These are phyloP conservation scores for Xylaria scruposa DNA, from an alignment of 495 filamentous ascomycete genomes.

Conservation along the genomic window DNA sequence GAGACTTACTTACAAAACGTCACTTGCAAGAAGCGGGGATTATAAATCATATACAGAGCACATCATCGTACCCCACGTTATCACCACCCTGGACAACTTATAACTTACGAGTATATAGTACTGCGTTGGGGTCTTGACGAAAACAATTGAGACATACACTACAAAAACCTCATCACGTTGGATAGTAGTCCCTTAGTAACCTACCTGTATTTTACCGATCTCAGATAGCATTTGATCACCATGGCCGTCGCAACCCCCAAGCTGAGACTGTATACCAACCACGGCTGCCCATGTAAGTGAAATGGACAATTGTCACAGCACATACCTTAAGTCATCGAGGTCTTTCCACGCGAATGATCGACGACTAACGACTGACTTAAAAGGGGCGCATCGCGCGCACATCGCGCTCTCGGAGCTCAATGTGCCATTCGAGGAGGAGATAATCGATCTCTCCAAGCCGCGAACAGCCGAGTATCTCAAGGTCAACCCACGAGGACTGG, in stretches of 20 bases:
- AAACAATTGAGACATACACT: background rate
- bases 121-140: background rate
- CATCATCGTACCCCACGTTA: constrained; percentile 10
- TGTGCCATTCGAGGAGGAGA: constrained; percentile 78
- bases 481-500: constrained; percentile 84
- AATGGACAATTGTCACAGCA: background rate
- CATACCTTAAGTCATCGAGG: background rate
- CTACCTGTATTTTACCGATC: background rate
- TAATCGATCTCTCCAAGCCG: constrained; percentile 74
- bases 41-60: constrained; percentile 12
- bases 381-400: constrained; percentile 78
- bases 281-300: constrained; percentile 67
- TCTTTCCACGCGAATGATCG: background rate
- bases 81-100: background rate
- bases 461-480: constrained; percentile 84
- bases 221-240: background rate
- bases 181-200: background rate
- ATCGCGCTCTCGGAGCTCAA: constrained; percentile 76
- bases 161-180: background rate
- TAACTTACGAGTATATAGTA: background rate
- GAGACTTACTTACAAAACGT: constrained; percentile 7
- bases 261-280: constrained; percentile 75
- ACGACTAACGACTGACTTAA: background rate
- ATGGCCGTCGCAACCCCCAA: constrained; percentile 47
- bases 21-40: background rate